Percentiles rank a stretch among this genome's conserved stretches.
Conservation (phyloP, 2,329 filamentous ascomycete species). For the Cadophora sp. region DNA sequence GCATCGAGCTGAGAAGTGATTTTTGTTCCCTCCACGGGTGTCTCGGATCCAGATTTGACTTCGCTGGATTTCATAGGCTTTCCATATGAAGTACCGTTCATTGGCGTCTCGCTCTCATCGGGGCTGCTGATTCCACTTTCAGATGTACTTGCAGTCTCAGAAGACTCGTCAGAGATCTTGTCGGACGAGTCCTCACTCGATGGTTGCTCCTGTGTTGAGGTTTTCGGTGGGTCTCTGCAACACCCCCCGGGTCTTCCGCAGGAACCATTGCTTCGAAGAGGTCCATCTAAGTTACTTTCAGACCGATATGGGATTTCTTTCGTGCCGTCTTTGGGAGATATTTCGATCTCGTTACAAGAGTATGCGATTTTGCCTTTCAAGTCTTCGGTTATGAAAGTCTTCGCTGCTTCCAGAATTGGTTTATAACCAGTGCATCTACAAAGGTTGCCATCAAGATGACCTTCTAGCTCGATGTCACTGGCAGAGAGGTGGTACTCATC, state of each 20-base stretch:
- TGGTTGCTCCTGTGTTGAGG: conserved; percentile 36
- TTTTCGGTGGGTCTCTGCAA: conserved; percentile 70
- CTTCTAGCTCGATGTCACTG: conserved; percentile 79
- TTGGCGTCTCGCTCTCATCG: conserved; percentile 25
- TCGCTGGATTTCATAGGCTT: too few relatives aligned
- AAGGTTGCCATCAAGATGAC: conserved; percentile 89
- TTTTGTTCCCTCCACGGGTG: conserved; percentile 28
- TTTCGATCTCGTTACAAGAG: conserved; percentile 66
- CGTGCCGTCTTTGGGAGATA: conserved; percentile 39
- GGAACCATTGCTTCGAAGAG: conserved; percentile 28
- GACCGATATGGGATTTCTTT: conserved; percentile 35
- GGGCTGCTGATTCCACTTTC: conserved; percentile 19
- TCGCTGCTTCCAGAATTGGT: conserved; percentile 89
- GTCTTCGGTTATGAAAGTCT: conserved; percentile 71
- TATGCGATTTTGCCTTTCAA: conserved; percentile 54
- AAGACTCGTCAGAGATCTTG: conserved; percentile 28
- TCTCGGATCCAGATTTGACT: too few relatives aligned
- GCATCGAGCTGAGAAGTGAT: conserved; percentile 28
- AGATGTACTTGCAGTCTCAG: conserved; percentile 21
- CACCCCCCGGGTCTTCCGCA: conserved; percentile 58
- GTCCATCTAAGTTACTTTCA: conserved; percentile 26
- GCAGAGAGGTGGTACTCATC: conserved; percentile 55
- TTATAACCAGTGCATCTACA: conserved; percentile 94
- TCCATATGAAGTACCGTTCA: conserved; percentile 11
- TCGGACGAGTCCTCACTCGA: conserved; percentile 22